Evolutionary conservation across 2,329 filamentous ascomycete species (phyloP).

Genomic region (Penicillium griseofulvum): DNA sequence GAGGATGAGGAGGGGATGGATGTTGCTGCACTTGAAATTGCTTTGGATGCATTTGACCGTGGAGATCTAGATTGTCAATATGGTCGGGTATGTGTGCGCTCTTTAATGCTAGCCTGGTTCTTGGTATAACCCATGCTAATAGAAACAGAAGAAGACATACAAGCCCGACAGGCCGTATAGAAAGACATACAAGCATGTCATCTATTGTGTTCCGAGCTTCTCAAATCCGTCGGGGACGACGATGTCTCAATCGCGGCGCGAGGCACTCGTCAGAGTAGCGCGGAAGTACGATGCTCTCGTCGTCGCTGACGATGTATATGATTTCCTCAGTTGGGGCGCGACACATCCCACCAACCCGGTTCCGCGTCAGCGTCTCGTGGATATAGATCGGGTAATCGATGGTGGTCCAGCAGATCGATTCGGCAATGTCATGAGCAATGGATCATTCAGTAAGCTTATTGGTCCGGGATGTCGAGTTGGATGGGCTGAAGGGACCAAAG

Average conservation of each 20-base stretch:
- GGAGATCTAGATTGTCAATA: not conserved
- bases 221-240: constrained; percentile 21
- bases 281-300: constrained; percentile 72
- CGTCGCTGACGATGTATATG: constrained; percentile 85
- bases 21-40: constrained; percentile 55
- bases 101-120: too few species aligned
- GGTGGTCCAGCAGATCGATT: constrained; percentile 59
- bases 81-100: not conserved
- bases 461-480: constrained; percentile 77
- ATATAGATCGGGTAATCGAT: constrained; percentile 67
- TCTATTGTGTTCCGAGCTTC: constrained; percentile 22
- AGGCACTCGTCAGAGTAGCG: constrained; percentile 67
- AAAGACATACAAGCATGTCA: constrained; percentile 21
- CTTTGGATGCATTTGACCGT: constrained; percentile 49
- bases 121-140: constrained; percentile 51
- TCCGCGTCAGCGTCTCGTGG: constrained; percentile 61
- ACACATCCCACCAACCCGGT: too few species aligned
- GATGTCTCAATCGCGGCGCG: constrained; percentile 48
- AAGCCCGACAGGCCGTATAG: constrained; percentile 11
- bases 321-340: constrained; percentile 70
- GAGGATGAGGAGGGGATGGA: constrained; percentile 78
- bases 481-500: constrained; percentile 71
- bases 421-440: constrained; percentile 77
- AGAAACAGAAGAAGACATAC: not conserved
- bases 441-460: constrained; percentile 79